Conservation (phyloP, 768 basidiomycete species). For the Calocybe gangraenosa region DNA sequence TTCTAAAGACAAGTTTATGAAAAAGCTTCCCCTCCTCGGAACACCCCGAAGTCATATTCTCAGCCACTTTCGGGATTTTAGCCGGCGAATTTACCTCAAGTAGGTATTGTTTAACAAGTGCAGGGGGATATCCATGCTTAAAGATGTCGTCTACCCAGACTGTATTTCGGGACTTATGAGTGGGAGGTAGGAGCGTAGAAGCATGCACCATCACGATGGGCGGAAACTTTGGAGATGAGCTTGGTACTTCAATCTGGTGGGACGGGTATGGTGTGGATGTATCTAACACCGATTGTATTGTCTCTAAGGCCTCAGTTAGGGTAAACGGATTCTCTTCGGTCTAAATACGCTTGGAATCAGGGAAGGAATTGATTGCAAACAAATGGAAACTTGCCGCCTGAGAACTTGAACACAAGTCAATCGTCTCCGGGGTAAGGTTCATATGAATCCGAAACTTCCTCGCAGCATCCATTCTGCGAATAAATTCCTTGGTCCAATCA, state of each 20-base stretch:
- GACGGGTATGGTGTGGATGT: slow-evolving; percentile 12
- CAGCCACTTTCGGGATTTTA: slow-evolving; percentile 13
- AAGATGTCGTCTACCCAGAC: slow-evolving; percentile 30
- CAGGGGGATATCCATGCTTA: slow-evolving; percentile 28
- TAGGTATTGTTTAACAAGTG: slow-evolving; percentile 21
- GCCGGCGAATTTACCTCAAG: slow-evolving; percentile 13
- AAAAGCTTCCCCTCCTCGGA: slow-evolving; percentile 32
- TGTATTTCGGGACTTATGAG: slow-evolving; percentile 25
- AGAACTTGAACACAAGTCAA: slow-evolving; percentile 7
- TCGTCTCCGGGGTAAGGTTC: background rate
- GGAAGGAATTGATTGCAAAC: background rate
- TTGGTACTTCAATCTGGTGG: slow-evolving; percentile 2
- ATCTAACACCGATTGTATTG: slow-evolving; percentile 15
- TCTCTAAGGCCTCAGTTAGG: slow-evolving; percentile 11
- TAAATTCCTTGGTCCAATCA: slow-evolving; percentile 20
- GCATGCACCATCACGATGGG: slow-evolving; percentile 9
- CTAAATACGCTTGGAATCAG: background rate
- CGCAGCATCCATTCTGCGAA: slow-evolving; percentile 13
- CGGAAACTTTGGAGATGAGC: slow-evolving; percentile 7
- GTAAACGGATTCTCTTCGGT: background rate
- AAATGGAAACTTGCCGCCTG: background rate
- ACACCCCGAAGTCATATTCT: slow-evolving; percentile 19
- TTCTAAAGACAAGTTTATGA: slow-evolving; percentile 38
- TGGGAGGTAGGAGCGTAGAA: slow-evolving; percentile 10
- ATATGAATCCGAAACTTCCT: slow-evolving; percentile 9